Conservation (phyloP, 805 yeast species). For the Candida sakaeoensis region DNA sequence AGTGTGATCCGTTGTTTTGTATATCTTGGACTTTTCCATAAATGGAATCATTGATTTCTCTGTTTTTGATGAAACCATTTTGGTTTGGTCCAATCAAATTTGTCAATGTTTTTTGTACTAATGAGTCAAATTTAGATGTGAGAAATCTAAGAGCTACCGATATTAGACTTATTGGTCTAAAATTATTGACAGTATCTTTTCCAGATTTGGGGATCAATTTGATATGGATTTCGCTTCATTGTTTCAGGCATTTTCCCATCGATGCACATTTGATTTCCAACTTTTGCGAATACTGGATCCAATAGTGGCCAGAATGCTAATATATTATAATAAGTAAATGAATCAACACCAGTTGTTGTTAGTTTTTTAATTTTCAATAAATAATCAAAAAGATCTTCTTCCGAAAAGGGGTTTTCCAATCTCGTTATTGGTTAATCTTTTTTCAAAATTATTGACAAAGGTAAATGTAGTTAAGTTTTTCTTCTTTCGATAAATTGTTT, state of each 20-base stretch:
- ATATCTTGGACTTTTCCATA: no score
- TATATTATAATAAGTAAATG: conserved; percentile 1
- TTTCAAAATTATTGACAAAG: not conserved
- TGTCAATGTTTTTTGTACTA: not conserved
- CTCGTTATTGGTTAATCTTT: not conserved
- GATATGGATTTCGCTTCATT: not conserved
- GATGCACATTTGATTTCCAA: not conserved
- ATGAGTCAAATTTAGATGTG: not conserved
- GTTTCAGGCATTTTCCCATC: not conserved
- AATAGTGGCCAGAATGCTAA: not conserved
- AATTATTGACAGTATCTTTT: not conserved
- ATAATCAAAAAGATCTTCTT: conserved; percentile 2
- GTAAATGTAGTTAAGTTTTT: not conserved
- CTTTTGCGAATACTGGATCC: not conserved
- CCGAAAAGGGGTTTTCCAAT: not conserved
- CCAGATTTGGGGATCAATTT: conserved; percentile 3
- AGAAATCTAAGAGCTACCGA: not conserved
- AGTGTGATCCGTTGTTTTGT: no score
- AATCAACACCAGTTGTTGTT: conserved; percentile 1
- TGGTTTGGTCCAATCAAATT: not conserved
- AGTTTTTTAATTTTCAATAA: conserved; percentile 1
- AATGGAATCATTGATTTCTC: no score
- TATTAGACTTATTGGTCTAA: not conserved
- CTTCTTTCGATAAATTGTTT: not conserved
- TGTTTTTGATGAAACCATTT: not conserved